Conservation (phyloP, 345 rosid species). For the Cardamine occulta region DNA sequence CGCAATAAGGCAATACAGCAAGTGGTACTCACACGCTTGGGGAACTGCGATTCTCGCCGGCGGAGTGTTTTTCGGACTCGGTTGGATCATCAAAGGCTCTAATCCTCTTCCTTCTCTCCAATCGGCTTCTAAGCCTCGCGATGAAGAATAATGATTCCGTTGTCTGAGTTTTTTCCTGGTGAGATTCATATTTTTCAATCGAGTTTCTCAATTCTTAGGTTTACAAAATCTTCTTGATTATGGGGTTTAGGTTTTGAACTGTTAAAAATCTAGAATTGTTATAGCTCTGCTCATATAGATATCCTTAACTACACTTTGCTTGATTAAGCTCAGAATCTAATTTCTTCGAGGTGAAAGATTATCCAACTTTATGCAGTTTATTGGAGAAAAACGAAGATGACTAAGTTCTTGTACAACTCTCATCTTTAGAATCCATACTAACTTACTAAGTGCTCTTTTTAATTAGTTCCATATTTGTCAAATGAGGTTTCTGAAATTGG, state of each 20-base stretch:
- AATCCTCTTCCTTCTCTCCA: conserved; percentile 83
- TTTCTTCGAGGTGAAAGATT: too few species aligned
- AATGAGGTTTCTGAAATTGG: too few species aligned
- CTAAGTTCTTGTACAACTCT: too few species aligned
- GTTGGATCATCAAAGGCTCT: conserved; percentile 84
- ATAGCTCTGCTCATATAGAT: too few species aligned
- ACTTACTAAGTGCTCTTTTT: too few species aligned
- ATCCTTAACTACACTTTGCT: background rate
- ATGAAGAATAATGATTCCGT: conserved; percentile 29
- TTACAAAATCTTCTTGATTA: background rate
- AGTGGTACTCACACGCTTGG: conserved; percentile 91
- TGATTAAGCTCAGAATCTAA: background rate
- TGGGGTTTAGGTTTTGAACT: background rate
- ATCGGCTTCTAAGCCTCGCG: conserved; percentile 33
- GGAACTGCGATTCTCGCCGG: conserved; percentile 91
- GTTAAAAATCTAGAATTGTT: too few species aligned
- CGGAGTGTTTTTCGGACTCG: conserved; percentile 76
- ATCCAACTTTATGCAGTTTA: background rate
- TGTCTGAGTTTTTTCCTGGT: conserved; percentile 24
- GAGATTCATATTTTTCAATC: conserved; percentile 1
- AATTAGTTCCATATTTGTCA: too few species aligned
- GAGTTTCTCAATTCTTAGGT: background rate
- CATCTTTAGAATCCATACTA: too few species aligned
- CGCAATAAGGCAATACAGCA: conserved; percentile 74
- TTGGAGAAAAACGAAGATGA: background rate